Base-by-base conservation (phyloP, 345 rosid species). In the Lenwebbia sp. region DNA sequence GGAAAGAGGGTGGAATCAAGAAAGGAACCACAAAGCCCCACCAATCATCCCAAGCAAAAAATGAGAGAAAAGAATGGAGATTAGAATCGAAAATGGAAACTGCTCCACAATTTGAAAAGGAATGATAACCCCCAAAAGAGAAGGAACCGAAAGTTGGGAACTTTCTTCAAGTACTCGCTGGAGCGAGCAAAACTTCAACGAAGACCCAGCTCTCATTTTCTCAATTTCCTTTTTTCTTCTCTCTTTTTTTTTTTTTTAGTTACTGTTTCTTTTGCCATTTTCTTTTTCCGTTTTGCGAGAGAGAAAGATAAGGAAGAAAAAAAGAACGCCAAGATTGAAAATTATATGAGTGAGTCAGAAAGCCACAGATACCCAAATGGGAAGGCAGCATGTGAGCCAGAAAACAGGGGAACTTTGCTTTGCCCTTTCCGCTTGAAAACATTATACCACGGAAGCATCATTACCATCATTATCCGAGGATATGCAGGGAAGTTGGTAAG, bases 1-100 rank as follows among this genome's bases (percentile, higher is more conserved):
- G 44, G 74, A 88, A 86, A 51, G 81, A 37, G 81, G 54, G 85
- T 6, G 84, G 88, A 88, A 88, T 89, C 88, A 90, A 90, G 92
- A 89, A 91, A 92, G 86, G 93, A 87, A 91, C 58, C 58, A 50
- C 26, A 26, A 57, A 82, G 65, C 83, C 83, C 83, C 83, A 74
- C 51, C 83, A 54, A 14, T 44, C 51, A 85, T 26, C 75, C 83
- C 83, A 75, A 51, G 30, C 44, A 22, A 47, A 54, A 50, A 30
- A 22, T 12, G 17, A 13, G 21, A 60, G 11, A 30, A 30, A 65
- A 33, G 12, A 70, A 70, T 9, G 78, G 17, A 70, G 47, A 9
- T 17, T 70, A 21, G 25, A 70, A 70, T 37, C 40, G 81, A 37
- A 70, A 10, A 40, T 6, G 81, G 47, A 10, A 19, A 37, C 81